phyloP scores from a whole-genome alignment of 176 grass and related monocot genomes.

The Tuctoria greenei region DNA sequence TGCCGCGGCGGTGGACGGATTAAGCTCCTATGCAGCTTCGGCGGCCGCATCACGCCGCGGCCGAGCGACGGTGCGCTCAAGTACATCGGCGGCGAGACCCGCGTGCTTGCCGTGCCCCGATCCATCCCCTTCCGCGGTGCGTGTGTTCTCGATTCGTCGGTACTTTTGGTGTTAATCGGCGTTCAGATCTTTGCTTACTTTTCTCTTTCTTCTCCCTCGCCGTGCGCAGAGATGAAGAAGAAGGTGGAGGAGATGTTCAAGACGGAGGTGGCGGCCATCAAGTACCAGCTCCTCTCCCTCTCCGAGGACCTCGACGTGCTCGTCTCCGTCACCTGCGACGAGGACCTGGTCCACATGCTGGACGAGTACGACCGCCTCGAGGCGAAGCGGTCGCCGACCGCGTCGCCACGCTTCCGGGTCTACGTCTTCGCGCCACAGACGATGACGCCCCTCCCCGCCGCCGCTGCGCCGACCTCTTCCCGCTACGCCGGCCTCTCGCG shows the following conservation, averaged over 20 bases:
- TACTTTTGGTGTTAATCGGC: neutral
- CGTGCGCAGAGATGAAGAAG: slow-evolving; percentile 74
- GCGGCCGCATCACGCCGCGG: slow-evolving; percentile 78
- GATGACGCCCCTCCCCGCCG: neutral
- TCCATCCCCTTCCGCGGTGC: slow-evolving; percentile 70
- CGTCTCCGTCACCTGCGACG: slow-evolving; percentile 73
- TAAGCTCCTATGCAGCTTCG: slow-evolving; percentile 93
- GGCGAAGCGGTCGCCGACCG: slow-evolving; percentile 39
- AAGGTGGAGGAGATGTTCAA: slow-evolving; percentile 77
- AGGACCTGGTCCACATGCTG: slow-evolving; percentile 78
- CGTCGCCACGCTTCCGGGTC: slow-evolving; percentile 79
- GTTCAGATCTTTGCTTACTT: neutral
- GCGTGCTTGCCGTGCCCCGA: slow-evolving; percentile 70
- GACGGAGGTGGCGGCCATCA: slow-evolving; percentile 59
- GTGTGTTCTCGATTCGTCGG: neutral
- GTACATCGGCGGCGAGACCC: slow-evolving; percentile 87
- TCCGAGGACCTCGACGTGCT: slow-evolving; percentile 74
- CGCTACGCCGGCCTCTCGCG: slow-evolving; percentile 32
- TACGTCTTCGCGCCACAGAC: slow-evolving; percentile 41
- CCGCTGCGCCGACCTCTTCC: neutral
- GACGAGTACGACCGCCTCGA: slow-evolving; percentile 77
- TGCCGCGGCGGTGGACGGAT: slow-evolving; percentile 43
- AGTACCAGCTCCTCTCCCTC: slow-evolving; percentile 66
- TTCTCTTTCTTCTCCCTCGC: too few species aligned
- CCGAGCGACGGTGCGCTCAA: slow-evolving; percentile 72